phyloP scores from a whole-genome alignment of 306 rosid species.

The apple (Malus domestica) region DNA sequence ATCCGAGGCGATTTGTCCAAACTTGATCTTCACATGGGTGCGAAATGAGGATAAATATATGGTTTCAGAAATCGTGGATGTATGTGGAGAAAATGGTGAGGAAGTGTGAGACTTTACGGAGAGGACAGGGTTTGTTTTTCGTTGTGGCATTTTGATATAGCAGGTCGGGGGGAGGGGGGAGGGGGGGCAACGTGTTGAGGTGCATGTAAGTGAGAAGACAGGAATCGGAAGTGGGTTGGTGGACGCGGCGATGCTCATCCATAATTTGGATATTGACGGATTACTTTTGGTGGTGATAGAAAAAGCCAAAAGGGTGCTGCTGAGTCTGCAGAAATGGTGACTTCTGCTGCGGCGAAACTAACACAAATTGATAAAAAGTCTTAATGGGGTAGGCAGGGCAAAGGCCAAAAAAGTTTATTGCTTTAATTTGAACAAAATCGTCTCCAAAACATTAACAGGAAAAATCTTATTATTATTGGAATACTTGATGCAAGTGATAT shows the following conservation, averaged over 20 bases:
- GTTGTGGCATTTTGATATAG: neutral
- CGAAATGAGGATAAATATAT: neutral
- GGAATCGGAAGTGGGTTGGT: neutral
- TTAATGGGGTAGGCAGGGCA: too few species aligned
- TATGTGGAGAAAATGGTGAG: neutral
- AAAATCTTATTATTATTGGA: too few species aligned
- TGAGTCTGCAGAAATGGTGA: neutral
- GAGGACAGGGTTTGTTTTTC: neutral
- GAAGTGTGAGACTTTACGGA: neutral
- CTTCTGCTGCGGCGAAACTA: neutral
- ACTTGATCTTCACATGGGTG: constrained; percentile 8
- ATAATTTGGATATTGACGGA: neutral
- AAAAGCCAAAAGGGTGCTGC: neutral
- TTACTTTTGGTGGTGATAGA: neutral
- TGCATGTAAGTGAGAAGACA: constrained; percentile 17
- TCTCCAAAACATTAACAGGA: too few species aligned
- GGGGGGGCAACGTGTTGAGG: constrained; percentile 4
- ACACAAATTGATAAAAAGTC: too few species aligned
- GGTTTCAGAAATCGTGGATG: neutral
- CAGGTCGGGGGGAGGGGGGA: too few species aligned
- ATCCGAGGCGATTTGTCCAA: neutral
- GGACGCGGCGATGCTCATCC: constrained; percentile 26
- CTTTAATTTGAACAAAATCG: too few species aligned
- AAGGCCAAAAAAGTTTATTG: too few species aligned
- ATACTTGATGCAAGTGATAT: too few species aligned